Evolutionary conservation across 805 yeast species (phyloP).

Genomic region (Nakazawaea laoshanensis): DNA sequence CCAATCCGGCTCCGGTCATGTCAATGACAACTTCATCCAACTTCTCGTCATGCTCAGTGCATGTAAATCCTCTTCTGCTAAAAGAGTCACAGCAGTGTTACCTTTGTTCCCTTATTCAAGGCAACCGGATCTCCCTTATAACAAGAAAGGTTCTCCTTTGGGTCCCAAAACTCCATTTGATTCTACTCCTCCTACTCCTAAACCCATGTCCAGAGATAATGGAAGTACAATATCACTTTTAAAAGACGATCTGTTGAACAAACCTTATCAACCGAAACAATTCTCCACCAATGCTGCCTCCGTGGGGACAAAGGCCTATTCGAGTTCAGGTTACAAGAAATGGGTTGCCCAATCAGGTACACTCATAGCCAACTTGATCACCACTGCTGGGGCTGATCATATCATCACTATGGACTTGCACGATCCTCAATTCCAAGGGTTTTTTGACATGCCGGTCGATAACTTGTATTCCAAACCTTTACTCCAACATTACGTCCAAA

Average conservation of each 20-base stretch:
- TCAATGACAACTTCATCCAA: constrained; percentile 81
- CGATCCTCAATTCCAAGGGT: constrained; percentile 97
- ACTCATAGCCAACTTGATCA: constrained; percentile 75
- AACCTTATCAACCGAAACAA: constrained; percentile 9
- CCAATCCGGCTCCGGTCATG: constrained; percentile 82
- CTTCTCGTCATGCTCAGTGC: constrained; percentile 81
- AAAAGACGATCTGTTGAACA: constrained; percentile 4
- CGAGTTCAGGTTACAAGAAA: constrained; percentile 71
- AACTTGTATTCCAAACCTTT: constrained; percentile 85
- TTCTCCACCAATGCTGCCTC: constrained; percentile 16
- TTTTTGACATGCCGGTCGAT: constrained; percentile 93
- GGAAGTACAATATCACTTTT: constrained; percentile 2
- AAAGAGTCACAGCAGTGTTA: constrained; percentile 80
- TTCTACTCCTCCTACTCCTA: constrained; percentile 39
- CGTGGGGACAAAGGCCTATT: constrained; percentile 3
- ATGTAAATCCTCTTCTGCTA: constrained; percentile 86
- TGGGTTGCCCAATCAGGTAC: constrained; percentile 98
- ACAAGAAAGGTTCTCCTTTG: constrained; percentile 67
- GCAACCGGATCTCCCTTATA: constrained; percentile 89
- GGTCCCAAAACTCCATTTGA: constrained; percentile 29
- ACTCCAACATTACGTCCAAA: constrained; percentile 75
- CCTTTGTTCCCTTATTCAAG: constrained; percentile 95
- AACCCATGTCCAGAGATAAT: constrained; percentile 23
- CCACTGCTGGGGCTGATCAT: constrained; percentile 93
- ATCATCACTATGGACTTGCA: constrained; percentile 96